Evolutionary conservation across 371 early-diverging fungal species (phyloP).

Genomic region (Lichtheimia hyalospora): DNA sequence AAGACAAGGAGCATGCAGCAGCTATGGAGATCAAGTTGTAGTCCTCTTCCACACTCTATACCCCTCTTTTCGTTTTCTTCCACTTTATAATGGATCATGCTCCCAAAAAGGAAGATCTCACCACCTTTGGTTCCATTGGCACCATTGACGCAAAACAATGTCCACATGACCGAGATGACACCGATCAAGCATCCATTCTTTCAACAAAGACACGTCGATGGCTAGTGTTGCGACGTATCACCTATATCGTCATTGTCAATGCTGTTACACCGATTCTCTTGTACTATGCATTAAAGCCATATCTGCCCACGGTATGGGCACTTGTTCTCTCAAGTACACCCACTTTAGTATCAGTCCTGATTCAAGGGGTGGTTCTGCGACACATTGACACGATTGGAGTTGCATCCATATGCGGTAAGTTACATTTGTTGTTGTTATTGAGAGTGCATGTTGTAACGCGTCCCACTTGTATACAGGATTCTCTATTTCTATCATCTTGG

Average conservation of each 20-base stretch:
- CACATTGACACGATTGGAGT: constrained; percentile 38
- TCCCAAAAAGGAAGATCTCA: too few relatives aligned
- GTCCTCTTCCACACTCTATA: too few relatives aligned
- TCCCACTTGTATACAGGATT: constrained; percentile 25
- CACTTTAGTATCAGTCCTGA: constrained; percentile 34
- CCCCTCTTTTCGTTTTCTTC: not conserved
- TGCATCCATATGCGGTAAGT: constrained; percentile 37
- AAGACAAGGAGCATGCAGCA: too few relatives aligned
- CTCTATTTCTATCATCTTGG: constrained; percentile 43
- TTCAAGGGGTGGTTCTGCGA: constrained; percentile 30
- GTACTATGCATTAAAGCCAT: constrained; percentile 33
- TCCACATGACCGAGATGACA: not conserved
- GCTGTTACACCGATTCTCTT: constrained; percentile 38
- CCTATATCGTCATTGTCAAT: constrained; percentile 33
- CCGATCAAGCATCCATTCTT: constrained; percentile 5
- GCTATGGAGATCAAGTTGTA: too few relatives aligned
- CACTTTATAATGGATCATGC: too few relatives aligned
- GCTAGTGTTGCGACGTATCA: constrained; percentile 16
- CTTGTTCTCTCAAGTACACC: constrained; percentile 41
- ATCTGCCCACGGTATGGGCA: constrained; percentile 43
- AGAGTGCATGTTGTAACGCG: not conserved
- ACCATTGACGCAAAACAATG: not conserved
- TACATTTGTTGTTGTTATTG: too few relatives aligned
- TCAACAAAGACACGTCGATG: constrained; percentile 11
- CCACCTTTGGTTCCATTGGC: too few relatives aligned